Base-by-base conservation (phyloP, 2,329 filamentous ascomycete species). In the Arthrocladium fulminans region DNA sequence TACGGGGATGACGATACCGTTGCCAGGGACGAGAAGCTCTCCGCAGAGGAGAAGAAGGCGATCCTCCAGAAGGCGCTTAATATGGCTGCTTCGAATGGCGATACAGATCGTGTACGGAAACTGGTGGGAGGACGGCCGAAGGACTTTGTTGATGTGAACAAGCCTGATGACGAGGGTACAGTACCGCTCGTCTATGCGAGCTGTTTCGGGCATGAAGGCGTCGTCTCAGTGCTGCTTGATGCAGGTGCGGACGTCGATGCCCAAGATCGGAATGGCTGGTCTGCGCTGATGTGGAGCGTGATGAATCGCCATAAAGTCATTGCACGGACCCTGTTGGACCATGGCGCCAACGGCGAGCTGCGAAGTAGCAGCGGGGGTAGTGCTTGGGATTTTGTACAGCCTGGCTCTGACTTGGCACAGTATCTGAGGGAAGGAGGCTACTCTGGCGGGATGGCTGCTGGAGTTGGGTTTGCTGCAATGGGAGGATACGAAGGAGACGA, bases 271-370 rank as follows among this genome's bases (percentile, higher is more conserved):
- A 97, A 97, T 63, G 84, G 94, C 62, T 98, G 92, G 92, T 97
- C 87, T 60, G 86, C 92, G 12, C 74, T 98, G 52, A 98, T 98
- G 89, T 98, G 92, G 92, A 90, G 92, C 43, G 97, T 97, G 87
- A 98, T 92, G 48, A 98, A 98, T 66, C 75, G 89, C 49, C 92
- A 98, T 68, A 97, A 97, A 68, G 83, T 82, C 41, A 98, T 98
- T 57, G 89, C 90, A 29, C 97, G 97, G 67, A 75, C 88, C 9
- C 72, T 98, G 13, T 77, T 98, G 27, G 90, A 98, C 64, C 86
- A 92, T 60, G 89, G 89, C 13, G 92, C 92, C 17, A 95, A 89
- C n/a, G 84, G 89, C 2, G 90, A 97, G 60, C 85, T 94, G 57
- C 95, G 94, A 65, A 97, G 92, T 1, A 92, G 88, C 0, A 89